phyloP scores from a whole-genome alignment of 1,284 basidiomycete genomes.

The Fomes fomentarius region DNA sequence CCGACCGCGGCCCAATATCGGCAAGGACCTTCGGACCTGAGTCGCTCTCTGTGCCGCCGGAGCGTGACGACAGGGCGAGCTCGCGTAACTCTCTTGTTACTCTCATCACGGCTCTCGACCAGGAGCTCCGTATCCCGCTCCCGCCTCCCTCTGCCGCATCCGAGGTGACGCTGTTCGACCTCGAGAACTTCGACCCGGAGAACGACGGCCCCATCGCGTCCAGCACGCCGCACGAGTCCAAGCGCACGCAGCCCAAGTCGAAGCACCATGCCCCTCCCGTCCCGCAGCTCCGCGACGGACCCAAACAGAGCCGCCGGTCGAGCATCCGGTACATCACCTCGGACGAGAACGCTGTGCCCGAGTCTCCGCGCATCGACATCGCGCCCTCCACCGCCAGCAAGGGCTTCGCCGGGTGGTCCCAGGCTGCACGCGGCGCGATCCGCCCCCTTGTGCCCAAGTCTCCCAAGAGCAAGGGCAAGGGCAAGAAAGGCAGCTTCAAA shows the following conservation, averaged over 20 bases:
- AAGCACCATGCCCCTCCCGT: conserved; percentile 37
- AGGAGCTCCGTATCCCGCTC: conserved; percentile 31
- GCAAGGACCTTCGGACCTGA: conserved; percentile 50
- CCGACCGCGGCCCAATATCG: conserved; percentile 38
- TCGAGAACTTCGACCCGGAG: conserved; percentile 28
- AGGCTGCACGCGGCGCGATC: conserved; percentile 53
- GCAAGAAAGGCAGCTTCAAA: conserved; percentile 40
- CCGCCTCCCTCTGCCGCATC: conserved; percentile 58
- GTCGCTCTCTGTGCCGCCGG: conserved; percentile 30
- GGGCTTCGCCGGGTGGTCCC: conserved; percentile 49
- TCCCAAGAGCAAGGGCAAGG: conserved; percentile 53
- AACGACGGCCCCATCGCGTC: conserved; percentile 52
- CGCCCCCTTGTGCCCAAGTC: conserved; percentile 54
- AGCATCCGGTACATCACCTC: conserved; percentile 69
- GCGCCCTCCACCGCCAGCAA: conserved; percentile 31
- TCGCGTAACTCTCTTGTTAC: conserved; percentile 55
- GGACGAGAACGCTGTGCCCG: conserved; percentile 42
- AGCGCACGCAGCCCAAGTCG: conserved; percentile 37
- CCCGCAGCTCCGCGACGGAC: conserved; percentile 29
- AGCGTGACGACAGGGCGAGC: conserved; percentile 51
- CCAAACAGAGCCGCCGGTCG: conserved; percentile 44
- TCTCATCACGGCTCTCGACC: conserved; percentile 40
- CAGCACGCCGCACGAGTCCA: conserved; percentile 62
- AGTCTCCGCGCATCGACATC: conserved; percentile 33
- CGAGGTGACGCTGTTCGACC: conserved; percentile 61